These are phyloP conservation scores for Phytopythium oedochilum DNA, from an alignment of 352 stramenopile species.

Conservation along the genomic window DNA sequence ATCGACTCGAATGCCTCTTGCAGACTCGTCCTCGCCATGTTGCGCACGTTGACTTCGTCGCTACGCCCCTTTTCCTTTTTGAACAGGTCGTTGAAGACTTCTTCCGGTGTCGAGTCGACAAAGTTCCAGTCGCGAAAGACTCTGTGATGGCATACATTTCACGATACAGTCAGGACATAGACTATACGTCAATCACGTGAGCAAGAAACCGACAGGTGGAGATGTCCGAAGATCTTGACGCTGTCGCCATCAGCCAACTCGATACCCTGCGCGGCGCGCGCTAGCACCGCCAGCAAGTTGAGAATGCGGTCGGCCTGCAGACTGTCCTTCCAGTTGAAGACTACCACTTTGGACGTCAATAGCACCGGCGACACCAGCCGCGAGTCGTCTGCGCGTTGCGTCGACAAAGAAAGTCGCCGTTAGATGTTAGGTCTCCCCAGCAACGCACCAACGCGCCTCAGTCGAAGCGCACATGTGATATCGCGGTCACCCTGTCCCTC, in stretches of 20 bases:
- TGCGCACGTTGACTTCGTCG: constrained; percentile 78
- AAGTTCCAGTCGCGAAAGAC: constrained; percentile 90
- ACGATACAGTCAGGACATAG: neutral
- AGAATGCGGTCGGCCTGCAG: constrained; percentile 82
- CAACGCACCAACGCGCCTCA: neutral
- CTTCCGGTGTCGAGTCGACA: constrained; percentile 72
- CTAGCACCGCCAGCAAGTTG: constrained; percentile 76
- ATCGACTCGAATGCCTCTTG: constrained; percentile 83
- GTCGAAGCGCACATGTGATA: constrained; percentile 56
- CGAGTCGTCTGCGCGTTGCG: constrained; percentile 53
- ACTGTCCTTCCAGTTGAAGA: constrained; percentile 91
- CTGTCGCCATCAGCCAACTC: constrained; percentile 72
- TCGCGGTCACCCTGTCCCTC: constrained; percentile 83
- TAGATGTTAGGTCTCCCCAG: neutral
- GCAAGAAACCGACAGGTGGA: constrained; percentile 69
- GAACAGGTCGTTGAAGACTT: constrained; percentile 79
- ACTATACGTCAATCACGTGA: no score
- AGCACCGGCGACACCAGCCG: constrained; percentile 78
- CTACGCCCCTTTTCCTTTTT: constrained; percentile 77
- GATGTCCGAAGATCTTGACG: constrained; percentile 82
- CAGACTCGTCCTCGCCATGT: constrained; percentile 69
- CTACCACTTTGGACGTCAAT: constrained; percentile 78
- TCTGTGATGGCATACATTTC: constrained; percentile 15
- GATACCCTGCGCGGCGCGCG: constrained; percentile 75
- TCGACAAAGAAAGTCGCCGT: no score